Base-by-base conservation (phyloP, 2,329 filamentous ascomycete species). In the Colletotrichum aenigma region DNA sequence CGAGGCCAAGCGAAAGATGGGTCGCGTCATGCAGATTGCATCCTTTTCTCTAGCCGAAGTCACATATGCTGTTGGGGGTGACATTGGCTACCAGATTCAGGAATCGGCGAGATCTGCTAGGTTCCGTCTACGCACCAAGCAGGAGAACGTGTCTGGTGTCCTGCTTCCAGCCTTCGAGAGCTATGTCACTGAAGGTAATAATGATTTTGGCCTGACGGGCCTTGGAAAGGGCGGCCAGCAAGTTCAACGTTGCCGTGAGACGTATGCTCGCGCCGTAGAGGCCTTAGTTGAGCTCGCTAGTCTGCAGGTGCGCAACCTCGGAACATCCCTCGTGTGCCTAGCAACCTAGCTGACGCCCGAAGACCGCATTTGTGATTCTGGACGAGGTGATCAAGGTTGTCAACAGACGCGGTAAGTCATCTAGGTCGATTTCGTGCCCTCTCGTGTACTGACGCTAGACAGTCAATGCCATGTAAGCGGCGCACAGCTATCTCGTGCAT, bases 321-420 rank as follows among this genome's bases (percentile, higher is more conserved):
- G 18, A 55, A 66, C 36, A 56, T 28, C 16, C 58, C 13, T 18
- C 18, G 8, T 34, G 16, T 62, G 30, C 10, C 65, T 32, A 43
- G 12, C 15, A 28, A 13, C 3, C 13, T 18, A 55, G 60, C 76
- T 78, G 52, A 77, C 64, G 28, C n/a, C 56, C 75, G 15, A 80
- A 93, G 91, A 99, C 97, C 78, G 97, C 97, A 7, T 99, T 99
- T 84, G 95, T 99, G 64, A 98, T 98, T 78, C 86, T 99, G 76
- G 97, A 99, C 84, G 97, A 99, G 86, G 97, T 99, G 73, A 99
- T 99, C 88, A 99, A 99, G 88, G 96, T 98, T 30, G 97, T 99
- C 71, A 99, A 99, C 85, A 92, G 97, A 82, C 94, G 97, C 95
- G 94, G 94, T 94, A 85, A 83, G 88, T 76, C 18, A 5, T 48